Evolutionary conservation across 768 basidiomycete species (phyloP), one percentile per base, ranked within the genome.

Genomic region (Panaeolus cyanescens): DNA sequence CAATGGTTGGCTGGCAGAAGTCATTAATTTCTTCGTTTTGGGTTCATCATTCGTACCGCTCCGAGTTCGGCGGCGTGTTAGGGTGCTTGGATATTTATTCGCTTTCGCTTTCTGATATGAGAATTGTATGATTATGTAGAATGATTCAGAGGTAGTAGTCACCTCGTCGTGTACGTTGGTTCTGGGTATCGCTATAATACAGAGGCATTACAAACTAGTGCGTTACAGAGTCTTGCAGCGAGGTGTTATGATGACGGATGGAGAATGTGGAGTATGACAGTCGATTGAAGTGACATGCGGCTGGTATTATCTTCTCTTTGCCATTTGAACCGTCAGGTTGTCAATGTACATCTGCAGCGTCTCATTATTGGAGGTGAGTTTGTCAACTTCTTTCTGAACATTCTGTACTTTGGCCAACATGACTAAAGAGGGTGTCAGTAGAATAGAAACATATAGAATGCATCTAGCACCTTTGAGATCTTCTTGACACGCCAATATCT

Each of bases 281-380:
- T n/a, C 19, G 37, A 19, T n/a, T 50, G 10, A 10, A 28, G 2
- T 20, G 25, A 9, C 30, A 6, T 13, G 9, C 2, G 40, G 20
- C 5, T 28, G 45, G 10, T 28, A 13, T 31, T 70, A 91, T 72
- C 89, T 84, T 62, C 91, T 80, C 70, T 87, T 91, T 31, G 91
- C 89, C 87, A 93, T 91, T 73, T 95, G 93, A 68, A 91, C 81
- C 0, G 93, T 94, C 67, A 95, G 71, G 67, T 95, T 95, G 70
- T 95, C 92, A 69, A 93, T 93, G 69, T 95, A 95, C 86, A 88
- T 90, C 70, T 95, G 92, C 58, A 95, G 76, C 5, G 88, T 93
- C 59, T 88, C 87, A 64, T 95, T 95, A 55, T 88, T 90, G 4
- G 91, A 90, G 1, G 80, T 75, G 20, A 95, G 79, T 72, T 91